These are phyloP conservation scores for Panicum miliaceum DNA, from an alignment of 176 grass and related monocot genomes.

Conservation along the genomic window DNA sequence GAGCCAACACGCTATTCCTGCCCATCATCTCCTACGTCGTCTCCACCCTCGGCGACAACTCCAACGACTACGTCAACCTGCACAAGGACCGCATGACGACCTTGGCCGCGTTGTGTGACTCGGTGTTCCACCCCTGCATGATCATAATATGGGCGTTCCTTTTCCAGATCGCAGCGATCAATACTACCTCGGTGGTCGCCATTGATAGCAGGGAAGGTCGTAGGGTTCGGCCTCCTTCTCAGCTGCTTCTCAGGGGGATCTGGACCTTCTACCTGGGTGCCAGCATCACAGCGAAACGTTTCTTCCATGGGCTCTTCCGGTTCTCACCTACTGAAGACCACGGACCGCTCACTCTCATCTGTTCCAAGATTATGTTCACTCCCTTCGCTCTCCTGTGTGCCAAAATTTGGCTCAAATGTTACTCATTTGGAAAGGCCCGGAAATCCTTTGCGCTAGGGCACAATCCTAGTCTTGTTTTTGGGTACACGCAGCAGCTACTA, in stretches of 20 bases:
- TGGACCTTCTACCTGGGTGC: neutral
- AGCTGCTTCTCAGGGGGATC: neutral
- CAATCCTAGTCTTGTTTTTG: constrained; percentile 6
- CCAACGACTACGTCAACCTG: neutral
- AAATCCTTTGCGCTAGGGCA: constrained; percentile 11
- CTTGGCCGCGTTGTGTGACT: neutral
- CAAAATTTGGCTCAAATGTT: neutral
- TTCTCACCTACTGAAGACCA: neutral
- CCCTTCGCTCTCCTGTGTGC: neutral
- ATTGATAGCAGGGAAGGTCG: constrained; percentile 15
- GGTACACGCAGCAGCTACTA: constrained; percentile 24
- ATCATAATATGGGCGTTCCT: neutral
- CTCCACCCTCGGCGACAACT: neutral
- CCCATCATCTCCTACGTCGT: constrained; percentile 24
- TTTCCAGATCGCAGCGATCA: constrained; percentile 7
- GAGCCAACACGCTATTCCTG: constrained; percentile 30
- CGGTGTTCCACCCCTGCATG: neutral
- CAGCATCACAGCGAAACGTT: neutral
- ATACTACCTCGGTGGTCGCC: constrained; percentile 3
- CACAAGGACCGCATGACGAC: neutral
- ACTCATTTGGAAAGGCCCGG: neutral
- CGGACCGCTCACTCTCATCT: neutral
- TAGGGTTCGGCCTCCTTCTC: neutral
- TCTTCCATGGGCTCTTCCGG: neutral
- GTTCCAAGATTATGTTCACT: constrained; percentile 4